Percentiles rank a stretch among this genome's conserved stretches.
Conservation (phyloP, 495 filamentous ascomycete species). For the Aspergillus sclerotiicarbonarius region DNA sequence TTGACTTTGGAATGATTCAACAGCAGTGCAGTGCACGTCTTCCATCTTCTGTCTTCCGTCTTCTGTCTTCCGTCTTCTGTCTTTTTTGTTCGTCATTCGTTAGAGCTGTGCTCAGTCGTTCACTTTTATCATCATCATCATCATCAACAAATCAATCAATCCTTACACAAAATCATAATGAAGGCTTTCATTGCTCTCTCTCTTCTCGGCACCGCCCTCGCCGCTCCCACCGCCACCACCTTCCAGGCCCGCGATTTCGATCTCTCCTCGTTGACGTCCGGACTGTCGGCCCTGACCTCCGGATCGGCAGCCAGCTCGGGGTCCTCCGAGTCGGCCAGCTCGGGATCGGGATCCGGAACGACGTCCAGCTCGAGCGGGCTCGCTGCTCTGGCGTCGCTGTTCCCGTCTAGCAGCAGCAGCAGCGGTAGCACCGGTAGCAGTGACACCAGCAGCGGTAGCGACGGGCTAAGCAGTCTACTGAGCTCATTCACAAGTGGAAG, state of each 20-base stretch:
- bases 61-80: background rate
- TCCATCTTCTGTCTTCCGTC: background rate
- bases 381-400: slow-evolving; percentile 13
- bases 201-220: slow-evolving; percentile 23
- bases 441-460: slow-evolving; percentile 7
- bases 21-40: slow-evolving; percentile 2
- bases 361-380: slow-evolving; percentile 17
- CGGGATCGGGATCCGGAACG: slow-evolving; percentile 8
- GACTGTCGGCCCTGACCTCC: background rate
- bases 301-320: no score
- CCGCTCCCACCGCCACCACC: slow-evolving; percentile 31
- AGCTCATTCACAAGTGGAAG: background rate
- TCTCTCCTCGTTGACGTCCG: slow-evolving; percentile 4
- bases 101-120: background rate
- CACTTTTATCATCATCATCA: background rate
- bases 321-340: no score
- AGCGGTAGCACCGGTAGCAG: slow-evolving; percentile 5
- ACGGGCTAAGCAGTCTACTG: background rate
- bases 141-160: background rate
- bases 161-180: slow-evolving; percentile 14
- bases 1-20: no score
- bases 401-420: slow-evolving; percentile 6
- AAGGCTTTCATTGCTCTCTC: slow-evolving; percentile 23
- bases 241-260: slow-evolving; percentile 20
- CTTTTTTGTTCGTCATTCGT: background rate